Base-by-base conservation (phyloP, 2,329 filamentous ascomycete species). In the Talaromyces islandicus region DNA sequence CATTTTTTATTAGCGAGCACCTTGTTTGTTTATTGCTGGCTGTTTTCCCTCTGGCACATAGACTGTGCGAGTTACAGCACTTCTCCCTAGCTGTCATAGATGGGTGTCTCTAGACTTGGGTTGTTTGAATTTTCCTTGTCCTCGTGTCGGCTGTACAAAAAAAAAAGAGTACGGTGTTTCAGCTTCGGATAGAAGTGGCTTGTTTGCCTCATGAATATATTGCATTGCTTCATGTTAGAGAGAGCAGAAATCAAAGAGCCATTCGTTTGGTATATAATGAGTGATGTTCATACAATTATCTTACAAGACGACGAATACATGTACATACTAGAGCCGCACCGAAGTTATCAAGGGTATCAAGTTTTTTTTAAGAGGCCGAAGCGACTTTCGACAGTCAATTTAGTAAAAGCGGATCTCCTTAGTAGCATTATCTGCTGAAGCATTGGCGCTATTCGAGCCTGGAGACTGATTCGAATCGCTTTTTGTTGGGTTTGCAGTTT, bases 341-440 rank as follows among this genome's bases (percentile, higher is more conserved):
- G 43, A 24, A 46, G 35, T 38, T 7, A 38, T n/a, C 17, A 53
- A 53, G 58, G 59, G 59, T 60, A 60, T 60, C 59, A 60, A 14
- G 43, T 46, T 41, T 35, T 50, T 43, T 56, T 59, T 43, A 21
- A 6, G 14, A 38, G 32, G 52, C 30, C 27, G 27, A 46, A 41
- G 30, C 46, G 30, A 30, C 52, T n/a, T 46, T 46, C 43, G 19
- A 21, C 25, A 32, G 35, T 48, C 17, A 56, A 56, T 11, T 46
- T 53, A 60, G 46, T 56, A 60, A 14, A 60, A 60, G 19, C 46
- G 55, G 12, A 46, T 46, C 7, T 19, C 52, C 50, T 21, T 56
- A 43, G 54, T 1, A 51, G 7, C 24, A 51, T 12, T 50, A 2
- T 19, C 14, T 53, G 19, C 7, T n/a, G 32, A 17, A 11, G 17